Percentiles rank a stretch among this genome's conserved stretches.
Conservation (phyloP, 1,284 basidiomycete genomes). For the Polyporus tsugae region DNA sequence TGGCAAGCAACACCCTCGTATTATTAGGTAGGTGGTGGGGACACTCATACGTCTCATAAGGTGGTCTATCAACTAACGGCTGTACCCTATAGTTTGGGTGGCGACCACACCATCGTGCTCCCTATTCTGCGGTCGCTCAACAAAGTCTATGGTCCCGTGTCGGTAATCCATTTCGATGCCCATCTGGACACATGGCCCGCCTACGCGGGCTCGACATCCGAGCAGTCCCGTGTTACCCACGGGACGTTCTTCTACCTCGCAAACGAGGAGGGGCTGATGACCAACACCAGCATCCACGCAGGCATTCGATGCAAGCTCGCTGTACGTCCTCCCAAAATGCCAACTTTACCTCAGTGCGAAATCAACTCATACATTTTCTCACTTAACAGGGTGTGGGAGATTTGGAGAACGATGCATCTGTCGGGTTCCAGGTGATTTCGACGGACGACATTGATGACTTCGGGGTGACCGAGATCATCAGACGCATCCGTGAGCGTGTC, state of each 20-base stretch:
- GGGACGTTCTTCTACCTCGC: slow-evolving; percentile 83
- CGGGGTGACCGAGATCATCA: slow-evolving; percentile 68
- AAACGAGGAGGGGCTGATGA: slow-evolving; percentile 74
- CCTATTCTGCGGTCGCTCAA: slow-evolving; percentile 78
- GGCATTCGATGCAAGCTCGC: slow-evolving; percentile 79
- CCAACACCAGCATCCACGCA: slow-evolving; percentile 78
- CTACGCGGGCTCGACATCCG: slow-evolving; percentile 60
- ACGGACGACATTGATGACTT: slow-evolving; percentile 82
- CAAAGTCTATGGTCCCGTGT: slow-evolving; percentile 78
- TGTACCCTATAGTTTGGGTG: slow-evolving; percentile 63
- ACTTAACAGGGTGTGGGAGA: slow-evolving; percentile 59
- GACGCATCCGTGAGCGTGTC: slow-evolving; percentile 67
- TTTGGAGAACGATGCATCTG: slow-evolving; percentile 65
- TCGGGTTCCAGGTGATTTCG: slow-evolving; percentile 76
- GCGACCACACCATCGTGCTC: slow-evolving; percentile 82
- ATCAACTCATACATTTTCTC: background rate
- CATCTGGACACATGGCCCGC: slow-evolving; percentile 75
- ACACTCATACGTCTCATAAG: background rate
- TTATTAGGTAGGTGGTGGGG: slow-evolving; percentile 70
- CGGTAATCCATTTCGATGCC: slow-evolving; percentile 85
- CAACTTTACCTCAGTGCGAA: background rate
- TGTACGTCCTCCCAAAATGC: slow-evolving; percentile 46
- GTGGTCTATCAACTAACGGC: background rate
- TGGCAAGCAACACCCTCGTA: slow-evolving; percentile 66
- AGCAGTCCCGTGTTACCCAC: slow-evolving; percentile 74